Evolutionary conservation across 768 basidiomycete species (phyloP), one percentile per base, ranked within the genome.

Genomic region (Psilocybe cubensis): DNA sequence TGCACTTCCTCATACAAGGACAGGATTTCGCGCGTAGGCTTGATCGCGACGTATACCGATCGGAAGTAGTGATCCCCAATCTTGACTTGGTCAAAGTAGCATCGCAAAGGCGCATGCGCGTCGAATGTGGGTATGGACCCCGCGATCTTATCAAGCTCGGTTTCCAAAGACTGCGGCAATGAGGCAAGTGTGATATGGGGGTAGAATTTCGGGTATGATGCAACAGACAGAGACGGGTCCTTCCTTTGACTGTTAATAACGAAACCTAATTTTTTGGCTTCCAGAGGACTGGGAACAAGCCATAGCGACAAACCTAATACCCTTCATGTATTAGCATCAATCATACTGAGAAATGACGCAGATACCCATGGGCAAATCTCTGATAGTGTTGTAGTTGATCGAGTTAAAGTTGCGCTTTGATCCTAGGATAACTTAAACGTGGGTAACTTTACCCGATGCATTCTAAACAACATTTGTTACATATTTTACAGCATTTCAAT

Each of bases 131-230:
- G 53, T 44, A 72, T 64, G 11, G 63, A 58, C 8, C 56, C 55
- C 35, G 57, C 58, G 12, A 72, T 58, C 9, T 24, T n/a, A 17
- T 72, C 60, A 10, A 75, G 61, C 17, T 74, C 43, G 17, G 61
- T 60, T n/a, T 61, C 62, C 33, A 66, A 59, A 24, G 61, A 65
- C 40, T 63, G 55, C 29, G 71, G 82, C 60, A 73, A 76, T 42
- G 70, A 79, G 56, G 69, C 82, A 63, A 93, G 82, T 0, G 91
- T 92, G 65, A 92, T 79, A 69, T 93, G 91, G 4, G 89, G 88
- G 33, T 80, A 66, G 68, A 91, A 85, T 21, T 63, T 56, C 1
- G 88, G 87, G 66, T 86, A 92, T 0, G 85, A 83, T 7, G 64
- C 61, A 45, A 62, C 50, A 9, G 70, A 73, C 4, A 70, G 60